Conservation (phyloP, 2,329 filamentous ascomycete genomes). For the Lasiodiplodia sp. region DNA sequence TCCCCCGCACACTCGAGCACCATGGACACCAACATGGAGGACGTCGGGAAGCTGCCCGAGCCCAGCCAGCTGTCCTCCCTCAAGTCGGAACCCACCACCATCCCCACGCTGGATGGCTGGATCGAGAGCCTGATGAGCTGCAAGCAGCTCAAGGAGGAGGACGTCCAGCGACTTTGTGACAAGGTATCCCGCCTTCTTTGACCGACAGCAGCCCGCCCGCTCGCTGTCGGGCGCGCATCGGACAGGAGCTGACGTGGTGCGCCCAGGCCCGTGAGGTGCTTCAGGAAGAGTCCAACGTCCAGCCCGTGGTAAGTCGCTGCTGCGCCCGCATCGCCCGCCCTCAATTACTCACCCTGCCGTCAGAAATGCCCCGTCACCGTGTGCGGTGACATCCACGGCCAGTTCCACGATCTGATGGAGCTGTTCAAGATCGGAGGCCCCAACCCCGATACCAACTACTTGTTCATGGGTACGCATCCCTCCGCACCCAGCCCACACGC, state of each 20-base stretch:
- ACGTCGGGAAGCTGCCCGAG: conserved; percentile 81
- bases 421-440: conserved; percentile 98
- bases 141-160: conserved; percentile 94
- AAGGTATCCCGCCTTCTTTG: conserved; percentile 67
- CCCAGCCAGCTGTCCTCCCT: conserved; percentile 73
- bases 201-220: not conserved
- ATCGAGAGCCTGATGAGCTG: conserved; percentile 98
- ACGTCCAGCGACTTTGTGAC: conserved; percentile 96
- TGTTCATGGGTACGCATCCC: conserved; percentile 84
- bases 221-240: conserved; percentile 1
- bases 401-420: conserved; percentile 99
- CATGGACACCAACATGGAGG: conserved; percentile 99
- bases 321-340: not conserved
- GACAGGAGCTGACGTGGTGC: conserved; percentile 30
- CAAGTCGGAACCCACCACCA: conserved; percentile 82
- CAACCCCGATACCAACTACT: conserved; percentile 98
- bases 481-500: conserved; percentile 30
- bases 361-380: conserved; percentile 97
- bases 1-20: conserved; percentile 42
- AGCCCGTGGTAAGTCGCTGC: conserved; percentile 81
- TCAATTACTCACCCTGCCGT: conserved; percentile 34
- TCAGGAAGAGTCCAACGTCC: conserved; percentile 97
- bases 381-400: conserved; percentile 98
- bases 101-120: conserved; percentile 95
- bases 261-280: conserved; percentile 89